phyloP scores from a whole-genome alignment of 768 basidiomycete species.

The Obba rivulosa region DNA sequence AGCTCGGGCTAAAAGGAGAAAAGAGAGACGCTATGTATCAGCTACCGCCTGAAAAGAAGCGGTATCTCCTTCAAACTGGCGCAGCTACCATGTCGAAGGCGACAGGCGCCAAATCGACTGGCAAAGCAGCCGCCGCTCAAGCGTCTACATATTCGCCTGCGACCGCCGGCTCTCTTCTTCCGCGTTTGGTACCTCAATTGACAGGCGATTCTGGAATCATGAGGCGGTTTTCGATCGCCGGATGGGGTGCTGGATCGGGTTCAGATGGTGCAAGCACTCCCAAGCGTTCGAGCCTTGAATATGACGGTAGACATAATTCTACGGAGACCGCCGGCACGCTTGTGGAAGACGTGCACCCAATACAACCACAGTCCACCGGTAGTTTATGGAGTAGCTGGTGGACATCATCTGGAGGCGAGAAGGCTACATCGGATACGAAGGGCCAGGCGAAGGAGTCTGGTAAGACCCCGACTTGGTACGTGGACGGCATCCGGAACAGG shows the following conservation, averaged over 20 bases:
- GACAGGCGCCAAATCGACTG: constrained; percentile 19
- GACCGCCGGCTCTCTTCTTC: constrained; percentile 50
- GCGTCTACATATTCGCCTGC: constrained; percentile 57
- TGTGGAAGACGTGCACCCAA: constrained; percentile 6
- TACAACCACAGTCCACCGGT: constrained; percentile 68
- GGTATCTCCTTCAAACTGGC: constrained; percentile 52
- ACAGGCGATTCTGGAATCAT: constrained; percentile 69
- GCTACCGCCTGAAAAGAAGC: constrained; percentile 58
- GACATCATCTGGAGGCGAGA: constrained; percentile 59
- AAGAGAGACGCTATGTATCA: constrained; percentile 58
- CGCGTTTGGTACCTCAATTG: constrained; percentile 66
- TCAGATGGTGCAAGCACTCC: no score
- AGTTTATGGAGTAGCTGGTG: constrained; percentile 76
- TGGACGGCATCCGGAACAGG: constrained; percentile 50
- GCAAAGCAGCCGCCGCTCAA: constrained; percentile 21
- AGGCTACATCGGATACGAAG: constrained; percentile 19
- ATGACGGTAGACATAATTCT: constrained; percentile 12
- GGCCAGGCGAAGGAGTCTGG: constrained; percentile 31
- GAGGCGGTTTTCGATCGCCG: constrained; percentile 59
- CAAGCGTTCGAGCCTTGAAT: constrained; percentile 33
- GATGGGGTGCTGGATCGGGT: constrained; percentile 42
- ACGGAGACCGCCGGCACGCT: no score
- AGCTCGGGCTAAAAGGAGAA: constrained; percentile 68
- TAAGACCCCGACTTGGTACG: constrained; percentile 57
- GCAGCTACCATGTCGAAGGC: constrained; percentile 28